Percentiles rank a stretch among this genome's conserved stretches.
Evolutionary conservation across 2,329 filamentous ascomycete species (phyloP).

Genomic region (Aspergillus cejpii): DNA sequence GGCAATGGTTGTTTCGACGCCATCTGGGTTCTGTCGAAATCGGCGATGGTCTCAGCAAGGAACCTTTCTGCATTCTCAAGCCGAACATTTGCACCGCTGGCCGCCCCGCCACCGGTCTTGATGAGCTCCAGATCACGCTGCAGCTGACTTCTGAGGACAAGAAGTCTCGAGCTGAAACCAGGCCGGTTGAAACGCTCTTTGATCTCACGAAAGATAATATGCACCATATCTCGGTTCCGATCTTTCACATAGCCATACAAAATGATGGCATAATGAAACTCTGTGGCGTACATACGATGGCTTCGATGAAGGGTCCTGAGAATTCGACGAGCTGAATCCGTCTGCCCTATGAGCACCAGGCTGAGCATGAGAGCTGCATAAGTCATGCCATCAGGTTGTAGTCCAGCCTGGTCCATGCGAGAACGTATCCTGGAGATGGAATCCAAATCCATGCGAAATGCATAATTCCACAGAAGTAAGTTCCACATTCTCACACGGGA

Average conservation of each 20-base stretch:
- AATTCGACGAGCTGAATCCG: conserved; percentile 52
- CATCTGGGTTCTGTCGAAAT: conserved; percentile 37
- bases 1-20: conserved; percentile 39
- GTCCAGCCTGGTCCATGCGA: conserved; percentile 48
- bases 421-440: conserved; percentile 50
- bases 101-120: conserved; percentile 9
- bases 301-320: conserved; percentile 36
- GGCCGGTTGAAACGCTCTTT: conserved; percentile 30
- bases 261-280: conserved; percentile 45
- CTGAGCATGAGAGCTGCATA: conserved; percentile 57
- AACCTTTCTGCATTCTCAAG: conserved; percentile 34
- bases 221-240: conserved; percentile 45
- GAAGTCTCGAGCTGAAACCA: conserved; percentile 30
- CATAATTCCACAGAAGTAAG: conserved; percentile 62
- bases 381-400: conserved; percentile 52
- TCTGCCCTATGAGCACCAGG: conserved; percentile 47
- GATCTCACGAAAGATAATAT: conserved; percentile 45
- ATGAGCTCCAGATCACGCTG: conserved; percentile 28
- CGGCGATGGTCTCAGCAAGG: conserved; percentile 34
- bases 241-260: conserved; percentile 46
- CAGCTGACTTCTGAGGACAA: conserved; percentile 33
- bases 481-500: conserved; percentile 68
- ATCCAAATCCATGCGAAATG: conserved; percentile 53
- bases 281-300: conserved; percentile 33
- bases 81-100: conserved; percentile 14